These are phyloP conservation scores for Persicaria maculosa DNA, from an alignment of 148 eudicot genomes.

Conservation along the genomic window DNA sequence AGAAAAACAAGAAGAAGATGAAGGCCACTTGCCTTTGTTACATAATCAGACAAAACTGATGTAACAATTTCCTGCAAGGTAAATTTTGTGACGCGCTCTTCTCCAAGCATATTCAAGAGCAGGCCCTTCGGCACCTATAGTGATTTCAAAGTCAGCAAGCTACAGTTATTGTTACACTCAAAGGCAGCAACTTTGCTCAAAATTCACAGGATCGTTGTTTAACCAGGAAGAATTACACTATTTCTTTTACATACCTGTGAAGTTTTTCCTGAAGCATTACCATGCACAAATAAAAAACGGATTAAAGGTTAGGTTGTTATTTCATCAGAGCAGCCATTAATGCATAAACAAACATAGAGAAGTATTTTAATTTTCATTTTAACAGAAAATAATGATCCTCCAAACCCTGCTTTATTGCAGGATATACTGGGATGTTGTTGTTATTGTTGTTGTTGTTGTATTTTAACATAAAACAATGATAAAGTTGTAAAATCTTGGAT, in stretches of 20 bases:
- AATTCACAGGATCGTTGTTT: not conserved
- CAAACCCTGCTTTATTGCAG: no score
- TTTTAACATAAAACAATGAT: not conserved
- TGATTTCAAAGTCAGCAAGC: not conserved
- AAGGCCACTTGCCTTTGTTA: slow-evolving; percentile 47
- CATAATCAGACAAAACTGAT: slow-evolving; percentile 54
- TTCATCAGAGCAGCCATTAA: not conserved
- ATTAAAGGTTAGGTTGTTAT: not conserved
- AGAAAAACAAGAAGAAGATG: not conserved
- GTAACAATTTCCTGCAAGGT: slow-evolving; percentile 64
- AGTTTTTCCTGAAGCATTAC: slow-evolving; percentile 4
- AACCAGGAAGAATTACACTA: not conserved
- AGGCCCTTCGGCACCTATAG: slow-evolving; percentile 64
- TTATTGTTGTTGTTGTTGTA: no score
- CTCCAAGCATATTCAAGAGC: slow-evolving; percentile 56
- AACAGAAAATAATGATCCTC: no score
- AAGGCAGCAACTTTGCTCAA: not conserved
- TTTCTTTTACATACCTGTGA: not conserved
- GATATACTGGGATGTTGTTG: no score
- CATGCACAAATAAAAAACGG: not conserved
- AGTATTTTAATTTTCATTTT: not conserved
- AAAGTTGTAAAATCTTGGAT: not conserved
- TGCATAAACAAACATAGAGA: not conserved
- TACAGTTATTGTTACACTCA: not conserved
- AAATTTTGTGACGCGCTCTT: slow-evolving; percentile 58